Percentiles rank a stretch among this genome's conserved stretches.
Conservation (phyloP, 1,284 basidiomycete genomes). For the Puccinia sorghi region DNA sequence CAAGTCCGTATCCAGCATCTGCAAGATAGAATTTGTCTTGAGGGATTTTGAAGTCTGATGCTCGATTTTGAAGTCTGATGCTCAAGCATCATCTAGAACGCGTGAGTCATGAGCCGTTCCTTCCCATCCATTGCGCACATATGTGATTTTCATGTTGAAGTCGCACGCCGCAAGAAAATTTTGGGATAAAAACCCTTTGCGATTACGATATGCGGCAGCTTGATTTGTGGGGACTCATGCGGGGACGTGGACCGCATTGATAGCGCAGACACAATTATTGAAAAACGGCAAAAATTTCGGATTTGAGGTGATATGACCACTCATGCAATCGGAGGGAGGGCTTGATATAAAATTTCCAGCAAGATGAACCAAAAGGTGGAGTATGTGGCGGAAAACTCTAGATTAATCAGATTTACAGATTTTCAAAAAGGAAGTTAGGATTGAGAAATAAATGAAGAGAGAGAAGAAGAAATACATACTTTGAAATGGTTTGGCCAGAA, state of each 20-base stretch:
- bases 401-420: too few species aligned
- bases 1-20: slow-evolving; percentile 60
- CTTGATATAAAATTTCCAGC: too few species aligned
- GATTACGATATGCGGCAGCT: slow-evolving; percentile 55
- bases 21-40: slow-evolving; percentile 58
- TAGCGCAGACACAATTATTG: slow-evolving; percentile 59
- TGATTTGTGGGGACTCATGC: slow-evolving; percentile 55
- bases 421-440: too few species aligned
- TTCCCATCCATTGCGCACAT: slow-evolving; percentile 59
- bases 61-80: too few species aligned
- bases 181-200: slow-evolving; percentile 59
- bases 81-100: slow-evolving; percentile 56
- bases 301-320: background rate
- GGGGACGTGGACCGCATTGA: slow-evolving; percentile 61
- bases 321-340: too few species aligned
- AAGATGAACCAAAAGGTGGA: background rate
- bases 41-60: slow-evolving; percentile 58
- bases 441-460: too few species aligned
- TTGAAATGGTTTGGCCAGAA: slow-evolving; percentile 50
- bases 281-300: slow-evolving; percentile 59
- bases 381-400: too few species aligned
- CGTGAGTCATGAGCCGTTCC: slow-evolving; percentile 58
- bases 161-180: slow-evolving; percentile 59
- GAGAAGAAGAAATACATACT: too few species aligned
- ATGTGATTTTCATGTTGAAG: slow-evolving; percentile 59